Conservation (phyloP, 257 asterid genomes). For the Thymus mandschuricus region DNA sequence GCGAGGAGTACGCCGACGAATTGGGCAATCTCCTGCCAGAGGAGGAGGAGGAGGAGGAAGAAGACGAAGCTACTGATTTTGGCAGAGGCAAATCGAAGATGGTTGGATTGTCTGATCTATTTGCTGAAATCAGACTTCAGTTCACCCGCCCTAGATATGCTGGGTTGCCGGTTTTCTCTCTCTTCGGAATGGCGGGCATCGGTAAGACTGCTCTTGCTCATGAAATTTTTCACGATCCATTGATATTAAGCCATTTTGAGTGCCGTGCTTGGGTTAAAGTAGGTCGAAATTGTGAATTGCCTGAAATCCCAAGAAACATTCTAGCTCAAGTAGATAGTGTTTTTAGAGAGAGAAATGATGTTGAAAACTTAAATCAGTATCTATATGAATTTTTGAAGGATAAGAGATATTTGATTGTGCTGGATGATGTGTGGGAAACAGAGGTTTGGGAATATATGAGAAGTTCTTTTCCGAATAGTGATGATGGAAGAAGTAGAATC, state of each 20-base stretch:
- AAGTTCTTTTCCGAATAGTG: not conserved
- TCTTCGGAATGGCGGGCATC: conserved; percentile 15
- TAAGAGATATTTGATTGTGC: conserved; percentile 13
- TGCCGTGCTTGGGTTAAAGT: conserved; percentile 9
- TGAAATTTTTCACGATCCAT: conserved; percentile 6
- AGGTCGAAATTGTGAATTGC: not conserved
- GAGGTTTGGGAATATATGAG: conserved; percentile 1
- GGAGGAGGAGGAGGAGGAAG: not conserved
- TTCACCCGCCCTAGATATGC: not conserved
- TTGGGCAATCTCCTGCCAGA: not conserved
- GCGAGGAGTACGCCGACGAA: not conserved
- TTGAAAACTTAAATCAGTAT: not conserved
- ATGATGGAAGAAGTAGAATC: conserved; percentile 34
- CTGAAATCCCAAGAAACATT: not conserved
- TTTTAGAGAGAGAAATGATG: not conserved
- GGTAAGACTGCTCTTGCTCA: conserved; percentile 16
- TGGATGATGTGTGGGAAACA: conserved; percentile 19
- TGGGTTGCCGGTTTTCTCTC: not conserved
- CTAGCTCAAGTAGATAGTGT: not conserved
- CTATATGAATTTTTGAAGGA: not conserved
- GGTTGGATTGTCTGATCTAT: not conserved
- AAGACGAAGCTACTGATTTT: not conserved
- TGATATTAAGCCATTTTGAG: conserved; percentile 4
- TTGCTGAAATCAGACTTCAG: not conserved
- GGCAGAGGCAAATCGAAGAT: not conserved